Evolutionary conservation across 2,329 filamentous ascomycete genomes (phyloP).

Genomic region (Lasiodiplodia sp.): DNA sequence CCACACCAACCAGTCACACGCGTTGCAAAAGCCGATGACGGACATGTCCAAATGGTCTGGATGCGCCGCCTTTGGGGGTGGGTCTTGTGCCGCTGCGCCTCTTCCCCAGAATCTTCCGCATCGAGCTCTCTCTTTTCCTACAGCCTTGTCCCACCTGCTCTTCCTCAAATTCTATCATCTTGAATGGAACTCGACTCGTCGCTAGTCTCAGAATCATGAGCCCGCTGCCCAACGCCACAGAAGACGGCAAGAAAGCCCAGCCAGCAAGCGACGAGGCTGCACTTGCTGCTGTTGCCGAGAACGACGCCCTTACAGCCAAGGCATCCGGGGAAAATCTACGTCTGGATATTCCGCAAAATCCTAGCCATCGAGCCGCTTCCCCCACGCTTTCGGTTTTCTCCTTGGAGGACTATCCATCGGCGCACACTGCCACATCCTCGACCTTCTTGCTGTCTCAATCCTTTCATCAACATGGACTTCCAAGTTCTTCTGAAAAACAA

Average conservation of each 20-base stretch:
- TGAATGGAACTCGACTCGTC: not conserved
- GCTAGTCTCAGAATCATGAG: not conserved
- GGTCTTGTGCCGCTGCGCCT: constrained; percentile 22
- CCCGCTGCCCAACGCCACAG: not conserved
- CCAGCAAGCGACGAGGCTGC: constrained; percentile 2
- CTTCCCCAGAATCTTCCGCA: constrained; percentile 20
- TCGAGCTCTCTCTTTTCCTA: not conserved
- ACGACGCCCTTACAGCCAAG: not conserved
- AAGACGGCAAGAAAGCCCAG: not conserved
- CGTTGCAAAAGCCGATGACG: constrained; percentile 12
- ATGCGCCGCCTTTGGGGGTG: not conserved
- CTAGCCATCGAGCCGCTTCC: not conserved
- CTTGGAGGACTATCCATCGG: constrained; percentile 16
- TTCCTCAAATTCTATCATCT: not conserved
- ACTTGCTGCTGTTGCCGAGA: not conserved
- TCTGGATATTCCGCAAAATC: not conserved
- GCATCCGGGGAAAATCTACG: not conserved
- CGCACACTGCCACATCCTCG: constrained; percentile 2
- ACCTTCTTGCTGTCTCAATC: not conserved
- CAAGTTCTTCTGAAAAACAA: not conserved
- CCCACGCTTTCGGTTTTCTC: constrained; percentile 12
- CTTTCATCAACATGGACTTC: not conserved
- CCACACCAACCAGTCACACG: constrained; percentile 13
- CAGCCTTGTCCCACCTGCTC: not conserved
- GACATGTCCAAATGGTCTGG: not conserved